Percentiles rank a stretch among this genome's conserved stretches.
Evolutionary conservation across 2,329 filamentous ascomycete genomes (phyloP).

Genomic region (Trichophyton mentagrophytes): DNA sequence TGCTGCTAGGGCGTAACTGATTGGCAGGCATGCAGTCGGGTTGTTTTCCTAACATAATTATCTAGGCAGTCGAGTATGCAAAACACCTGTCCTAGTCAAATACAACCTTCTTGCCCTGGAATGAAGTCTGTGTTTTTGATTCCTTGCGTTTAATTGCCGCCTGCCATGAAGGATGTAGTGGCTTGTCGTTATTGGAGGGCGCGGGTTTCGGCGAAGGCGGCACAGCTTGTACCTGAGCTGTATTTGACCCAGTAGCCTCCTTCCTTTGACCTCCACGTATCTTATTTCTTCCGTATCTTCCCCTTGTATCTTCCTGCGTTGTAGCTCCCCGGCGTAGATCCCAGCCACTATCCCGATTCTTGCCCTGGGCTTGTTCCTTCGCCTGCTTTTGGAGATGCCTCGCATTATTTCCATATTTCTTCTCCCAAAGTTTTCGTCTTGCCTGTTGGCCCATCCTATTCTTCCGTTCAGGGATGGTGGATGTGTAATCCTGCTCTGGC

Average conservation of each 20-base stretch:
- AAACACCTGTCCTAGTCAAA: constrained; percentile 39
- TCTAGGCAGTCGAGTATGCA: background rate
- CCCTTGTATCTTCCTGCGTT: constrained; percentile 15
- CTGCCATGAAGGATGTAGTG: constrained; percentile 53
- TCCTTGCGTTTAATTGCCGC: constrained; percentile 49
- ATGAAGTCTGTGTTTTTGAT: constrained; percentile 35
- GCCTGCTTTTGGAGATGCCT: constrained; percentile 43
- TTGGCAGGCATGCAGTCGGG: no score
- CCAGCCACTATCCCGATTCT: constrained; percentile 42
- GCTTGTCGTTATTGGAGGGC: constrained; percentile 23
- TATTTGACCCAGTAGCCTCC: background rate
- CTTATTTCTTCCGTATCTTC: constrained; percentile 15
- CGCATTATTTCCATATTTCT: constrained; percentile 46
- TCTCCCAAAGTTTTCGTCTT: constrained; percentile 48
- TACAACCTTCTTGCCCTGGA: constrained; percentile 49
- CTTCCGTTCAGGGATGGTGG: constrained; percentile 36
- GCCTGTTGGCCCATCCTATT: constrained; percentile 53
- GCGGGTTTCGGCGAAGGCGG: background rate
- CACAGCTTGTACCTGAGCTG: background rate
- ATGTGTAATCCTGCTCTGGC: constrained; percentile 35
- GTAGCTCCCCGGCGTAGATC: constrained; percentile 47
- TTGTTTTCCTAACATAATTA: no score
- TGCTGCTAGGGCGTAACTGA: no score
- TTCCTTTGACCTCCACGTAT: background rate
- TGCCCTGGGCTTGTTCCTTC: constrained; percentile 17